A percentile compares a stretch with the other conserved stretches of the same genome.
Evolutionary conservation across 2,329 filamentous ascomycete species (phyloP).

Genomic region (Sporothrix dimorphospora): DNA sequence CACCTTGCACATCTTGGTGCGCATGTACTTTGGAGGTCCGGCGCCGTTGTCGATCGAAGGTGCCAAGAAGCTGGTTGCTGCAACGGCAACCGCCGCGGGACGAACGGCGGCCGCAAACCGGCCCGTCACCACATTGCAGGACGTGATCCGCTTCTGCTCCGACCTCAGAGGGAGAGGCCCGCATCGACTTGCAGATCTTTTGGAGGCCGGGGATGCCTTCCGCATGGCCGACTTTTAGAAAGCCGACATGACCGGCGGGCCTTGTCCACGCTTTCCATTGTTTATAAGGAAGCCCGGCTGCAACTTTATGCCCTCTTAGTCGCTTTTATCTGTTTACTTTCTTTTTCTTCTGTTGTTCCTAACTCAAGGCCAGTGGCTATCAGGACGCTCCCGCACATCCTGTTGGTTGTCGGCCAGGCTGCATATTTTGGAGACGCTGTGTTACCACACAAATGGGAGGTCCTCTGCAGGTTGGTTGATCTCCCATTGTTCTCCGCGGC

Average conservation of each 20-base stretch:
- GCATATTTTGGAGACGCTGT: not conserved
- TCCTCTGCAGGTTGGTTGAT: not conserved
- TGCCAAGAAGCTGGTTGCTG: not conserved
- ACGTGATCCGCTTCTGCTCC: slow-evolving; percentile 14
- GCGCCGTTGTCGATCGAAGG: slow-evolving; percentile 12
- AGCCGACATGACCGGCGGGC: not conserved
- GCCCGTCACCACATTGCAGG: not conserved
- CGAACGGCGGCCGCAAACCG: not conserved
- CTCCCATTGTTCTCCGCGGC: not conserved
- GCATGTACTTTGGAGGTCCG: slow-evolving; percentile 15
- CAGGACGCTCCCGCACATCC: not conserved
- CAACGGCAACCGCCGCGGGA: not conserved
- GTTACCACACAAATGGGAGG: slow-evolving; percentile 1
- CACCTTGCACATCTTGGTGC: not conserved
- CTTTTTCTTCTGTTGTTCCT: no score
- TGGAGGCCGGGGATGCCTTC: not conserved
- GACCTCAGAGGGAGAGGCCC: not conserved
- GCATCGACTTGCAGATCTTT: not conserved
- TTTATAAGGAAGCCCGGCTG: not conserved
- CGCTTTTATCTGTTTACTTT: not conserved
- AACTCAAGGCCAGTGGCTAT: not conserved
- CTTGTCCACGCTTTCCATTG: not conserved
- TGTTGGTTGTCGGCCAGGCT: not conserved
- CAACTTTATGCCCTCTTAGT: not conserved
- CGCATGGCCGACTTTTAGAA: not conserved